Percentiles rank a stretch among this genome's conserved stretches.
Conservation (phyloP, 352 stramenopile species). For the Phytophthora foliorum region DNA sequence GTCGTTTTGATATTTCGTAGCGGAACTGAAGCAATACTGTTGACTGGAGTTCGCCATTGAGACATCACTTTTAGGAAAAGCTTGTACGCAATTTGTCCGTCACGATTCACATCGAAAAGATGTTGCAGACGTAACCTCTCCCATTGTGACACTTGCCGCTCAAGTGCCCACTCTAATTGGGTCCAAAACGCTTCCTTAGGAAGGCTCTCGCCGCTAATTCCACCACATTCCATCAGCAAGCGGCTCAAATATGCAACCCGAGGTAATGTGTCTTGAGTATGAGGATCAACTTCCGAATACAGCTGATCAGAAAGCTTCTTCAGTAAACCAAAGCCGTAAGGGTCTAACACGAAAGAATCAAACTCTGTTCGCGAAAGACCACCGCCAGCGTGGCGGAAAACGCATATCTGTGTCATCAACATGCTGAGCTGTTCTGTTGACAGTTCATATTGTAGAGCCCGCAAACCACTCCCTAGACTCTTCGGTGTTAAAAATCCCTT, state of each 20-base stretch:
- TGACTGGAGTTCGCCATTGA: slow-evolving; percentile 48
- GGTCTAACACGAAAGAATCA: slow-evolving; percentile 80
- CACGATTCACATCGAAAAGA: slow-evolving; percentile 77
- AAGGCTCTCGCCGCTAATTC: slow-evolving; percentile 34
- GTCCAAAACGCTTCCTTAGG: slow-evolving; percentile 37
- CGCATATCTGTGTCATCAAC: slow-evolving; percentile 48
- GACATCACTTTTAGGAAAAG: slow-evolving; percentile 82
- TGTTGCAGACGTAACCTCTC: slow-evolving; percentile 59
- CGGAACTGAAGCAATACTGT: neutral
- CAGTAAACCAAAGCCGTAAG: slow-evolving; percentile 45
- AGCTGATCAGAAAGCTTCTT: slow-evolving; percentile 47
- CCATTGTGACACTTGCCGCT: slow-evolving; percentile 30
- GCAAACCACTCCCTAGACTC: slow-evolving; percentile 48
- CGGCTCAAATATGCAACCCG: slow-evolving; percentile 63
- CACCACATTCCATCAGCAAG: slow-evolving; percentile 50
- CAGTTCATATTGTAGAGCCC: slow-evolving; percentile 55
- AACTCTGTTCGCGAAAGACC: slow-evolving; percentile 80
- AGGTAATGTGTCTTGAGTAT: slow-evolving; percentile 32
- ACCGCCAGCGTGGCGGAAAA: slow-evolving; percentile 53
- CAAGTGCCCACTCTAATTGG: slow-evolving; percentile 46
- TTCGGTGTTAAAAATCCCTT: slow-evolving; percentile 61
- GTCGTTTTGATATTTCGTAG: slow-evolving; percentile 1
- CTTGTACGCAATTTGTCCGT: slow-evolving; percentile 71
- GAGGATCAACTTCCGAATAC: slow-evolving; percentile 29
- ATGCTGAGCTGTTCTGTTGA: slow-evolving; percentile 42